Evolutionary conservation across 164 flowering plant genomes (phyloP), one percentile per base, ranked within the genome.

Genomic region (Berberis thunbergii): DNA sequence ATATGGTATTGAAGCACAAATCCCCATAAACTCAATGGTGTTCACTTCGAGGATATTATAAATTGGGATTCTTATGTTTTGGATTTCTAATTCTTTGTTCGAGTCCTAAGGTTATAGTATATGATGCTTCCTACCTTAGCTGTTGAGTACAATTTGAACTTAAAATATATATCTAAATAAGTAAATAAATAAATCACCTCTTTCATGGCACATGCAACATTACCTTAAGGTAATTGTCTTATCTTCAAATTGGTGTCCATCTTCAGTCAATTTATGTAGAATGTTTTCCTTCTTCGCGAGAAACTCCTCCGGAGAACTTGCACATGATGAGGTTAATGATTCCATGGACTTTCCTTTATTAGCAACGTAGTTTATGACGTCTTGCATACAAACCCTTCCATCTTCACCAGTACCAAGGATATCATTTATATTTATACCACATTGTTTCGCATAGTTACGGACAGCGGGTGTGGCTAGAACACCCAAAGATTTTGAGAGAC

Each of bases 351-450:
- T 64, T 53, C 83, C 89, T 78, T 75, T 73, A 38, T 70, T 54
- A 41, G 72, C 65, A 75, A 83, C 86, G 81, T 76, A 84, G 26
- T 64, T 75, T n/a, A 85, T 73, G 43, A 95, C 83, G 69, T 95
- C 97, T 75, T 86, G 96, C 78, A 78, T 85, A 60, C 79, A 67
- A 53, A 95, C 80, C 72, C 96, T 87, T 9, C 97, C 97, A 75
- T 85, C 92, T 76, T 77, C 72, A 60, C 97, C 97, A 66, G 83
- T 87, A 71, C 97, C 99, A 64, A 41, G 65, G 41, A 95, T 82
- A 62, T 81, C 85, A 72, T 76, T 77, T 69, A 95, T 76, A 68
- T 84, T 64, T 64, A 89, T 55, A 72, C 84, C 89, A 74, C 78
- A 76, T 49, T 86, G 75, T 73, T 86, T 91, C 55, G 97, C 96